Conservation (phyloP, 1,284 basidiomycete species). For the Athelia sp. region DNA sequence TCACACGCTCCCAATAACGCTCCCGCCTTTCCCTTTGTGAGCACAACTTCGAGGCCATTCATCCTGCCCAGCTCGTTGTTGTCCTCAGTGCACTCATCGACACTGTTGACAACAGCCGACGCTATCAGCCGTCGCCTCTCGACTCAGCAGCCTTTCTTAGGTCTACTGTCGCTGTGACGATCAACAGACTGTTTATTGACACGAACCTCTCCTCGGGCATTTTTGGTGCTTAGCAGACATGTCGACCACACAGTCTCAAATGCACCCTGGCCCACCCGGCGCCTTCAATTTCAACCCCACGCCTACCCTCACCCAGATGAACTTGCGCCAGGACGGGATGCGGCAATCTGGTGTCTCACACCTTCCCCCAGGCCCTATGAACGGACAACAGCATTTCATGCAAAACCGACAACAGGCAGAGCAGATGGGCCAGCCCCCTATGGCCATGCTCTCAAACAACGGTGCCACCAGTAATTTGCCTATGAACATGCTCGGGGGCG, state of each 20-base stretch:
- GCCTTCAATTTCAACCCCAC: background rate
- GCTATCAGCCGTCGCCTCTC: background rate
- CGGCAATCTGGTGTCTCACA: constrained; percentile 38
- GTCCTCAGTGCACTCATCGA: background rate
- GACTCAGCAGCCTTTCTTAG: too few species aligned
- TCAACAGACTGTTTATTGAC: background rate
- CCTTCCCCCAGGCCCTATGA: constrained; percentile 31
- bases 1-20: too few species aligned
- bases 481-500: constrained; percentile 33
- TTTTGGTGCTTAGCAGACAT: background rate
- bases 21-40: too few species aligned
- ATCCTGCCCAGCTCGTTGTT: too few species aligned
- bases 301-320: constrained; percentile 21
- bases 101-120: background rate
- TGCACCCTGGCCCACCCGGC: background rate
- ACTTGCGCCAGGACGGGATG: constrained; percentile 41
- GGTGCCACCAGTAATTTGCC: constrained; percentile 24
- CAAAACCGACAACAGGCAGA: constrained; percentile 31
- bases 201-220: background rate
- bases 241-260: background rate
- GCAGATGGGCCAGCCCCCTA: constrained; percentile 26
- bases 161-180: background rate
- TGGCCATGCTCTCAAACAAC: constrained; percentile 34
- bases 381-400: constrained; percentile 32
- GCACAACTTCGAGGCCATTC: too few species aligned